A percentile compares a stretch with the other conserved stretches of the same genome.
phyloP scores from a whole-genome alignment of 2,329 filamentous ascomycete genomes.

The Ilyonectria mors-panacis region DNA sequence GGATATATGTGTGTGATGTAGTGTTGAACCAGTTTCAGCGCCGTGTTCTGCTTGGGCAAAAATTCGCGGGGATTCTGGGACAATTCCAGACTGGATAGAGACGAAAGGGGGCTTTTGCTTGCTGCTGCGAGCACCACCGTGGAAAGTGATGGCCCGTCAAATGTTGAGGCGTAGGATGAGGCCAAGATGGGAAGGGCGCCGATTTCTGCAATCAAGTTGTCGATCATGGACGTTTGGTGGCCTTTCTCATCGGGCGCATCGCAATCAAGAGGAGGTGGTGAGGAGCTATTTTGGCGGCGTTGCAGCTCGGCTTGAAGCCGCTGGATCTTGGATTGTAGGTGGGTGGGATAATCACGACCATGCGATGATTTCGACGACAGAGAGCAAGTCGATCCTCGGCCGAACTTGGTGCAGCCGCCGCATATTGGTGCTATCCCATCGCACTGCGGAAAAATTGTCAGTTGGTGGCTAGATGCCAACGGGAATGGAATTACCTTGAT shows the following conservation, averaged over 20 bases:
- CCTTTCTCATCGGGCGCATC: not conserved
- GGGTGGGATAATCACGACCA: conserved; percentile 41
- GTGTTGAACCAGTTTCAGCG: conserved; percentile 40
- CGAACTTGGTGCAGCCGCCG: conserved; percentile 43
- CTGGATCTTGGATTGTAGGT: conserved; percentile 37
- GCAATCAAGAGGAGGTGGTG: not conserved
- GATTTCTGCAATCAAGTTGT: conserved; percentile 44
- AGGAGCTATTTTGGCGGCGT: conserved; percentile 6
- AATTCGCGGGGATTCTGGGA: conserved; percentile 10
- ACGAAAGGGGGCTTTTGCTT: conserved; percentile 25
- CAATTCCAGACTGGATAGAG: not conserved
- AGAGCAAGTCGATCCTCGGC: conserved; percentile 40
- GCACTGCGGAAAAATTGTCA: conserved; percentile 22
- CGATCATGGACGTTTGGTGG: conserved; percentile 31
- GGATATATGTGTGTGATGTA: conserved; percentile 46
- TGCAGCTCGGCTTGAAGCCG: conserved; percentile 29
- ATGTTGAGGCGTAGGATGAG: conserved; percentile 27
- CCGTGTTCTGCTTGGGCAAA: conserved; percentile 36
- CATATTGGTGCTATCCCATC: conserved; percentile 40
- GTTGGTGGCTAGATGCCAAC: not conserved
- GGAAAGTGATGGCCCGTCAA: conserved; percentile 37
- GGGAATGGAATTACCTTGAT: conserved; percentile 32
- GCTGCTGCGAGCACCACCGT: conserved; percentile 42
- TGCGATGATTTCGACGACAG: conserved; percentile 27
- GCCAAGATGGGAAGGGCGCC: conserved; percentile 42